Evolutionary conservation across 1,284 basidiomycete species (phyloP), one percentile per base, ranked within the genome.

Genomic region (Pseudozyma flocculosa): DNA sequence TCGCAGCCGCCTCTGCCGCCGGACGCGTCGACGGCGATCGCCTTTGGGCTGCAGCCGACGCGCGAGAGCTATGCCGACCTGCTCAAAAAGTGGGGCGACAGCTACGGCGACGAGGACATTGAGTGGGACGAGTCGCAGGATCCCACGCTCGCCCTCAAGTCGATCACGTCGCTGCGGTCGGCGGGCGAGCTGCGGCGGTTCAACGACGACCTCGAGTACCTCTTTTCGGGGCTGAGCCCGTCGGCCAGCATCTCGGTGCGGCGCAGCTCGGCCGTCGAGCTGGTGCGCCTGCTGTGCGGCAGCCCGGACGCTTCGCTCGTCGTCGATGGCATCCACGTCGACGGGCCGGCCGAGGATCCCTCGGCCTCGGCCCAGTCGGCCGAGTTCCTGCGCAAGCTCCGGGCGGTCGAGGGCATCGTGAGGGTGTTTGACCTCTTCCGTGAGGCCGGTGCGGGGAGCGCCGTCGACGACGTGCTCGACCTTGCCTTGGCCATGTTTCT

Each of bases 81-180:
- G 17, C 54, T 61, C 37, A 54, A 45, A 48, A 66, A 53, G 49
- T 66, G 63, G 63, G 63, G 63, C 36, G 58, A 61, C 9, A 17
- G 17, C 11, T 10, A 38, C 15, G 55, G 54, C 4, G 63, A 54
- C 5, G 63, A 66, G 29, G 59, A 66, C 24, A 65, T 65, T 26
- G 63, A 66, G 37, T 61, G 59, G 63, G 63, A 66, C 26, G 59
- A 66, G 34, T 66, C 63, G 36, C 63, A 66, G 26, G 57, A 65
- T 21, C 62, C 62, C 2, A 57, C 62, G 18, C 54, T 65, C 50
- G 60, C 60, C 37, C 59, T 66, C 48, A 66, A 58, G 34, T 66
- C 63, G 38, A 62, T 60, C 53, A 63, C 56, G 26, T 62, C 64
- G 7, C 60, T 60, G 17, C 60, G 59, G 13, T 59, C 60, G 7